These are phyloP conservation scores for Lasiosphaeris hirsuta DNA, from an alignment of 495 filamentous ascomycete species.

Conservation along the genomic window DNA sequence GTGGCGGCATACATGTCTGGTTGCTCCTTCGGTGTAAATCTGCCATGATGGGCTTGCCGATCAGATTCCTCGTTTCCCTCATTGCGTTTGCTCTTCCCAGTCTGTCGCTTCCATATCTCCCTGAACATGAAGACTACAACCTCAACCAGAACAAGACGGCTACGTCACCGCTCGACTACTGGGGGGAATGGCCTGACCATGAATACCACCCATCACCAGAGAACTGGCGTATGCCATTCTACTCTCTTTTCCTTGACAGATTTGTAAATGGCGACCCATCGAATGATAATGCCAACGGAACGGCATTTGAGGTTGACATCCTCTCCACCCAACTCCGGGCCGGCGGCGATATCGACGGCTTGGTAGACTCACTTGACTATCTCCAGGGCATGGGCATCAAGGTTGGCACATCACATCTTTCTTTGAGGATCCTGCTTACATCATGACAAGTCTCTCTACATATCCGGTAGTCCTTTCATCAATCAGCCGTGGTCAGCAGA, in stretches of 20 bases:
- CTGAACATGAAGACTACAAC: conserved; percentile 41
- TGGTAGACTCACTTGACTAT: conserved; percentile 67
- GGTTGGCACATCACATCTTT: neutral
- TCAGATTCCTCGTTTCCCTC: neutral
- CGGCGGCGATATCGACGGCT: conserved; percentile 63
- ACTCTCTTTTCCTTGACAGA: conserved; percentile 64
- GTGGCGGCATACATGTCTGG: no score
- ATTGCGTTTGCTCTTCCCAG: neutral
- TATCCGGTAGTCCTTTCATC: conserved; percentile 54
- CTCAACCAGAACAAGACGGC: conserved; percentile 62
- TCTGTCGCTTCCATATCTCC: neutral
- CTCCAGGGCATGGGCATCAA: conserved; percentile 69
- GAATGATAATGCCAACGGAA: conserved; percentile 67
- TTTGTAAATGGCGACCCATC: conserved; percentile 68
- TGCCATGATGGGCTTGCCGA: no score
- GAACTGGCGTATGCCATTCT: conserved; percentile 59
- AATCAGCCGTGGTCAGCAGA: conserved; percentile 47
- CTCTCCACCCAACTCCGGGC: conserved; percentile 63
- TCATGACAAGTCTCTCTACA: conserved; percentile 42
- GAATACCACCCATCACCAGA: conserved; percentile 56
- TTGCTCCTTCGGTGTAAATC: no score
- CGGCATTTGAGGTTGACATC: conserved; percentile 63
- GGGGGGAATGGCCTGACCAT: conserved; percentile 54
- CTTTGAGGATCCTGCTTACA: neutral
- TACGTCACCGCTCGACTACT: conserved; percentile 57